phyloP scores from a whole-genome alignment of 2,329 filamentous ascomycete genomes.

The Gaeumannomyces sp. region DNA sequence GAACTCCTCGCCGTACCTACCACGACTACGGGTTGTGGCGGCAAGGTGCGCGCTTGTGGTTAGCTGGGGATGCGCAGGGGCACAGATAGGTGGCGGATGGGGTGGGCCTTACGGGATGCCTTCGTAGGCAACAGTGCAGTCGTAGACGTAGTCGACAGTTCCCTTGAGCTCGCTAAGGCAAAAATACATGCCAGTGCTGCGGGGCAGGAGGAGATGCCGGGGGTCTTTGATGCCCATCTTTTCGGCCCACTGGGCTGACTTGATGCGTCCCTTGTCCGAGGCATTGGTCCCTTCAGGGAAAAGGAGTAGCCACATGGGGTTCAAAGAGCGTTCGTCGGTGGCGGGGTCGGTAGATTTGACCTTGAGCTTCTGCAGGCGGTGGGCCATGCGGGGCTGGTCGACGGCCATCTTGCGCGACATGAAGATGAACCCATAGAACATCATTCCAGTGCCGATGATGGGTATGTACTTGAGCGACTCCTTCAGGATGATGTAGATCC shows the following conservation, averaged over 20 bases:
- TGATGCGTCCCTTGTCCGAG: slow-evolving; percentile 61
- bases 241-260: slow-evolving; percentile 68
- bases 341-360: slow-evolving; percentile 46
- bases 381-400: slow-evolving; percentile 68
- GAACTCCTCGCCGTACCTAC: slow-evolving; percentile 81
- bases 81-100: neutral
- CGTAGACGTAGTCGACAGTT: slow-evolving; percentile 77
- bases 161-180: slow-evolving; percentile 69
- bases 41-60: too few relatives aligned
- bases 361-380: slow-evolving; percentile 66
- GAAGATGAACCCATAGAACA: slow-evolving; percentile 87
- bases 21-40: slow-evolving; percentile 48
- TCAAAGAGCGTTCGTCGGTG: slow-evolving; percentile 37
- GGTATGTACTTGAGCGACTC: slow-evolving; percentile 79
- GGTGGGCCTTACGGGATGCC: slow-evolving; percentile 69
- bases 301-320: slow-evolving; percentile 86
- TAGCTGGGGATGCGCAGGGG: too few relatives aligned
- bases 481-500: slow-evolving; percentile 86
- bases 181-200: slow-evolving; percentile 75
- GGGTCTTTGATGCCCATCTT: slow-evolving; percentile 69
- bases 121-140: slow-evolving; percentile 94
- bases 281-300: slow-evolving; percentile 87
- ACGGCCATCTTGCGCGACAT: slow-evolving; percentile 83
- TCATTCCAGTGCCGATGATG: slow-evolving; percentile 72
- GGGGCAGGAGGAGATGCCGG: slow-evolving; percentile 68